Percentiles rank a stretch among this genome's conserved stretches.
Evolutionary conservation across 371 early-diverging fungal species (phyloP).

Genomic region (Coemansia sp.): DNA sequence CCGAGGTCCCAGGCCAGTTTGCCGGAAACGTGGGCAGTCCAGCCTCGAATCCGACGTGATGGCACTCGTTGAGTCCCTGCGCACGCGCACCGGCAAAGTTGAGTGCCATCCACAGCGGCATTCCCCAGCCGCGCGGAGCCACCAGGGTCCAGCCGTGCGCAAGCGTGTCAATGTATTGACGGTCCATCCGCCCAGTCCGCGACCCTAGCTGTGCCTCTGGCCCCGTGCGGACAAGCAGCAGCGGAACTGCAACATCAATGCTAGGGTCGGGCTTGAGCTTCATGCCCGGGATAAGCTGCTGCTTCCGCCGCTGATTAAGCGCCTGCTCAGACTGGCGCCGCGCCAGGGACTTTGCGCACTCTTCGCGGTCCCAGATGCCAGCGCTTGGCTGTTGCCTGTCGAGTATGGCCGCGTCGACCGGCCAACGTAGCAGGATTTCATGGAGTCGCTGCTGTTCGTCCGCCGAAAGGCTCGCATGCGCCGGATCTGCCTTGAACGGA

Average conservation of each 20-base stretch:
- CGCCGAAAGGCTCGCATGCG: constrained; percentile 26
- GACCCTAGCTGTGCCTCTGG: constrained; percentile 41
- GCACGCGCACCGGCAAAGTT: constrained; percentile 86
- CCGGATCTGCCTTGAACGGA: constrained; percentile 44
- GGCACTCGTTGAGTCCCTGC: constrained; percentile 62
- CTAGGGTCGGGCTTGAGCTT: constrained; percentile 55
- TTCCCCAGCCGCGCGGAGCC: constrained; percentile 78
- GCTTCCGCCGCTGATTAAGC: constrained; percentile 67
- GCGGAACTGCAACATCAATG: constrained; percentile 69
- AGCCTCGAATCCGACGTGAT: constrained; percentile 56
- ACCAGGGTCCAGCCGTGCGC: constrained; percentile 79
- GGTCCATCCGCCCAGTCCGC: constrained; percentile 6
- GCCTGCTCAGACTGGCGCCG: constrained; percentile 60
- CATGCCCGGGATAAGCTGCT: constrained; percentile 70
- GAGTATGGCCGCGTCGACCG: constrained; percentile 56
- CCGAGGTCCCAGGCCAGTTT: constrained; percentile 59
- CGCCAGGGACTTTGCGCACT: constrained; percentile 51
- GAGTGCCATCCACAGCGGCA: constrained; percentile 84
- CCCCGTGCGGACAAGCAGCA: constrained; percentile 78
- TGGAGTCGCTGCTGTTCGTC: constrained; percentile 13
- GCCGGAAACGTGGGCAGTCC: constrained; percentile 59
- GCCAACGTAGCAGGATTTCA: constrained; percentile 56
- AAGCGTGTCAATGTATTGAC: constrained; percentile 21
- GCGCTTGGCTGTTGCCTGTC: constrained; percentile 7
- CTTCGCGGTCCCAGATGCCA: constrained; percentile 62